Percentiles rank a stretch among this genome's conserved stretches.
phyloP scores from a whole-genome alignment of 371 early-diverging fungal species.

The Actinomortierella wolfii region DNA sequence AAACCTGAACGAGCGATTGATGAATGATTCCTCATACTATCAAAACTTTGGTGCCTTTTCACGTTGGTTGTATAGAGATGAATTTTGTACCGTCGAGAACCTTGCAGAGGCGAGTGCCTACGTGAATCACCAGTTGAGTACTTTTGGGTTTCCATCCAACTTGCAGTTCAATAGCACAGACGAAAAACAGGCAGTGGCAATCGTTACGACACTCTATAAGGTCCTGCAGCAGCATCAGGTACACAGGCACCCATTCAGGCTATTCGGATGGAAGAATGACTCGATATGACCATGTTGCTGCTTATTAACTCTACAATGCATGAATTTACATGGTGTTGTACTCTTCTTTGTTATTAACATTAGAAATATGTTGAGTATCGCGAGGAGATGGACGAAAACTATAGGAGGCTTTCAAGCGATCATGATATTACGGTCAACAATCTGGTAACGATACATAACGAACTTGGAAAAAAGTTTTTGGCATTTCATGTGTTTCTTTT shows the following conservation, averaged over 20 bases:
- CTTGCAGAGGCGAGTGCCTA: slow-evolving; percentile 38
- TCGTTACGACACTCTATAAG: slow-evolving; percentile 34
- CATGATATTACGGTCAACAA: slow-evolving; percentile 23
- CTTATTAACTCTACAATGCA: neutral
- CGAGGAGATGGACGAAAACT: slow-evolving; percentile 42
- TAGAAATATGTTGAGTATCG: slow-evolving; percentile 37
- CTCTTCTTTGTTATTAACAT: neutral
- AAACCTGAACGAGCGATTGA: too few species aligned
- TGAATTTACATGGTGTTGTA: neutral
- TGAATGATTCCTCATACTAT: too few species aligned
- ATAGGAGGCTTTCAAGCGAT: slow-evolving; percentile 35
- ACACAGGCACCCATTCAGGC: too few species aligned
- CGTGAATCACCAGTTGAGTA: slow-evolving; percentile 32
- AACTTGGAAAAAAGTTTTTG: neutral
- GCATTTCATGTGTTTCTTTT: neutral
- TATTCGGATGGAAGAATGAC: too few species aligned
- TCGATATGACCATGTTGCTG: neutral
- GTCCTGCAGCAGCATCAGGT: slow-evolving; percentile 42
- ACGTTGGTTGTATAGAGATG: slow-evolving; percentile 16
- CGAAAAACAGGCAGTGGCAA: slow-evolving; percentile 22
- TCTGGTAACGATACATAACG: slow-evolving; percentile 8
- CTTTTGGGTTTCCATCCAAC: slow-evolving; percentile 30
- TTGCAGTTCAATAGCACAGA: slow-evolving; percentile 29
- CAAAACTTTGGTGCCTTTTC: too few species aligned
- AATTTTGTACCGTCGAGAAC: slow-evolving; percentile 34